These are phyloP conservation scores for Wickerhamiella australiensis DNA, from an alignment of 805 yeast species.

Conservation along the genomic window DNA sequence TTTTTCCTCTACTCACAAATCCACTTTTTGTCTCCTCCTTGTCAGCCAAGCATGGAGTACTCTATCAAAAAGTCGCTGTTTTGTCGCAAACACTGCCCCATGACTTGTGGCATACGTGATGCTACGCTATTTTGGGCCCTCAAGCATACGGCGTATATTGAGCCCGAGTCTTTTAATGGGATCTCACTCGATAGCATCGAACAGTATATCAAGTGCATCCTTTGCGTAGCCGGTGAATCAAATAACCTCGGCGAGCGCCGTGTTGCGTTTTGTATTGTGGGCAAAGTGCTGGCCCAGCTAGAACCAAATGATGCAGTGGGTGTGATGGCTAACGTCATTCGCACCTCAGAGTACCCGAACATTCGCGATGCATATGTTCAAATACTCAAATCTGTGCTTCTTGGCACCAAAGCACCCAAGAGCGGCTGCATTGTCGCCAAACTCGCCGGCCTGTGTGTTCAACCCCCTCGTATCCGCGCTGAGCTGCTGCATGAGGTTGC, in stretches of 20 bases:
- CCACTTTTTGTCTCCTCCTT: constrained; percentile 22
- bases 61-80: constrained; percentile 1
- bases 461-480: constrained; percentile 7
- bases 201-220: constrained; percentile 34
- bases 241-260: constrained; percentile 22
- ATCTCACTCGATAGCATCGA: constrained; percentile 29
- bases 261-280: constrained; percentile 47
- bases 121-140: constrained; percentile 29
- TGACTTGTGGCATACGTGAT: constrained; percentile 27
- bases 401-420: constrained; percentile 16
- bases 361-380: constrained; percentile 50
- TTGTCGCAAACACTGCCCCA: not conserved
- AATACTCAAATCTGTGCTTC: constrained; percentile 50
- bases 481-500: constrained; percentile 16
- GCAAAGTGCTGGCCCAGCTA: constrained; percentile 47
- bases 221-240: constrained; percentile 30
- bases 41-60: not conserved
- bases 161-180: constrained; percentile 20
- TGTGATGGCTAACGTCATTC: constrained; percentile 52
- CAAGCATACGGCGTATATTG: constrained; percentile 22
- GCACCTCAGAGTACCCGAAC: constrained; percentile 51
- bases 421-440: not conserved
- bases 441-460: not conserved
- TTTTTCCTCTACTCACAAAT: constrained; percentile 27
- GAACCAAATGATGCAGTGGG: constrained; percentile 46